A percentile compares a stretch with the other conserved stretches of the same genome.
These are phyloP conservation scores for Erigeron philadelphicus DNA, from an alignment of 140 eudicot species.

Conservation along the genomic window DNA sequence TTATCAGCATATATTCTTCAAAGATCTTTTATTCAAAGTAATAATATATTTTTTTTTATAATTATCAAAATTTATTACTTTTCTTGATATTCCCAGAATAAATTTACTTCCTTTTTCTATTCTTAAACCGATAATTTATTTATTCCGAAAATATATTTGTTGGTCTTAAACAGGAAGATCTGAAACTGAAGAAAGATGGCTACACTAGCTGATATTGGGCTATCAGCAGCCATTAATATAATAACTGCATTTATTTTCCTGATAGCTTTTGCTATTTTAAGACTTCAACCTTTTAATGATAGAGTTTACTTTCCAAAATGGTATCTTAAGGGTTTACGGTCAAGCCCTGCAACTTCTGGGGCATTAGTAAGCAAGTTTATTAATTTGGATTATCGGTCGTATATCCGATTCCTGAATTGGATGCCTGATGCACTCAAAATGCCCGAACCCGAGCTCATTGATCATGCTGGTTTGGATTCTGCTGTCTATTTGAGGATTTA, in stretches of 20 bases:
- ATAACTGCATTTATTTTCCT: slow-evolving; percentile 70
- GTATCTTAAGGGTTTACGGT: slow-evolving; percentile 86
- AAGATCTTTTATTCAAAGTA: slow-evolving; percentile 6
- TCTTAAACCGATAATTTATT: not conserved
- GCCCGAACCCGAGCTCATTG: slow-evolving; percentile 96
- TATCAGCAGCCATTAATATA: slow-evolving; percentile 80
- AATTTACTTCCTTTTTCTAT: not conserved
- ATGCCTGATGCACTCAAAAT: slow-evolving; percentile 91
- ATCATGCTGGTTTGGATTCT: slow-evolving; percentile 97
- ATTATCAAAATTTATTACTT: slow-evolving; percentile 7
- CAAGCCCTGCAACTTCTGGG: slow-evolving; percentile 73
- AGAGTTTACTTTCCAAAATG: slow-evolving; percentile 94
- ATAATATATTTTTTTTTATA: not conserved
- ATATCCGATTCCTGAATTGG: slow-evolving; percentile 79
- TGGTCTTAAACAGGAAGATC: slow-evolving; percentile 26
- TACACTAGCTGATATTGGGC: slow-evolving; percentile 63
- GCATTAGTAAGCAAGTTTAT: slow-evolving; percentile 66
- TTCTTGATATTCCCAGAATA: slow-evolving; percentile 1
- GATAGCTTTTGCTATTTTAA: slow-evolving; percentile 74
- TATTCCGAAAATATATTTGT: not conserved
- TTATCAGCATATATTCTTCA: not conserved
- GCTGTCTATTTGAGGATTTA: slow-evolving; percentile 90
- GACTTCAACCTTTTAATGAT: slow-evolving; percentile 92
- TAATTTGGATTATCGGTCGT: slow-evolving; percentile 73
- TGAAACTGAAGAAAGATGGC: slow-evolving; percentile 55